Evolutionary conservation across 2,329 filamentous ascomycete species (phyloP), one percentile per base, ranked within the genome.

Genomic region (Hortaea werneckii): DNA sequence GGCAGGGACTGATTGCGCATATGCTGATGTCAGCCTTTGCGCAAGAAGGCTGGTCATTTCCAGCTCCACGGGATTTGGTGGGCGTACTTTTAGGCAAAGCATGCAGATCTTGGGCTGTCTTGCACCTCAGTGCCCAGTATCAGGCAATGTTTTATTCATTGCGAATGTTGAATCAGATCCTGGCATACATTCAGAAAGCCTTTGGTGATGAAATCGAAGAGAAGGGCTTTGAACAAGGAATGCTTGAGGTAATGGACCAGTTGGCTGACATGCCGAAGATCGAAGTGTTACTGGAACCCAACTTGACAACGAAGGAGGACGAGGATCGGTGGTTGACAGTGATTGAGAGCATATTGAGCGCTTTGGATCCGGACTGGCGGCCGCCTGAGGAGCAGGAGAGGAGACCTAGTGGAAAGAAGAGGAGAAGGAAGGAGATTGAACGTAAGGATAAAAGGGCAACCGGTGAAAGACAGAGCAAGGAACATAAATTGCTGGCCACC

Each of bases 381-480:
- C 30, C 41, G 37, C 29, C 12, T 11, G 38, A n/a, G 5, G 20
- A 35, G n/a, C 9, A 35, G 32, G 32, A n/a, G 32, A n/a, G 5
- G 37, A 20, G 10, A n/a, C 3, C 11, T 8, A 12, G 38, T 13
- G 28, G 11, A 30, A 26, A 41, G 12, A 46, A 42, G 39, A 34
- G 4, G 39, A 41, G 39, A 41, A 13, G 42, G 29, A 37, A 32
- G 43, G 37, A 45, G 6, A 20, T 7, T 4, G 29, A n/a, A 29
- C 37, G 7, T n/a, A 29, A 53, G 64, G 6, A 34, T 13, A 10
- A 29, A 58, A 41, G 60, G 73, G 42, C 71, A 69, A 72, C 47
- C 71, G 73, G 55, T 79, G 76, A 62, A 71, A 73, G 37, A 71
- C 76, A 52, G 65, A 74, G 49, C 81, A 80, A 58, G 88, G 13